Conservation (phyloP, 768 basidiomycete genomes). For the Calocybe cyanea region DNA sequence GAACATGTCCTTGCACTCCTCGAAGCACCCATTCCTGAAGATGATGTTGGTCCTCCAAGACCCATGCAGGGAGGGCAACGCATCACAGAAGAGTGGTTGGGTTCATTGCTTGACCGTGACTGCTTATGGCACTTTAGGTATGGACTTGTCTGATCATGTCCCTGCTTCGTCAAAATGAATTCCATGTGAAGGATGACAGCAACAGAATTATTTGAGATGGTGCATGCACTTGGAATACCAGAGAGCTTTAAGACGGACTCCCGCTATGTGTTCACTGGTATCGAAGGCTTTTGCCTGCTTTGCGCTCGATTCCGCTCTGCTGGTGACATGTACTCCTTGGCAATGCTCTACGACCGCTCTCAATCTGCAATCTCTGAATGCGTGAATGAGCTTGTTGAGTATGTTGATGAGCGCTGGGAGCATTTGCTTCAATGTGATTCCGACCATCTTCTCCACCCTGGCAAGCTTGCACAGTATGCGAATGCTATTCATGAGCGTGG, state of each 20-base stretch:
- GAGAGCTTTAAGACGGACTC: not conserved
- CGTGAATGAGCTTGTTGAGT: not conserved
- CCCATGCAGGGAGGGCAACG: slow-evolving; percentile 7
- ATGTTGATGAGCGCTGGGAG: not conserved
- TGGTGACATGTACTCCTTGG: not conserved
- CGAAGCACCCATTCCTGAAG: no score
- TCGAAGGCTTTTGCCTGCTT: not conserved
- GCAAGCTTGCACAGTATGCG: not conserved
- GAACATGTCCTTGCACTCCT: no score
- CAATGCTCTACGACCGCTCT: not conserved
- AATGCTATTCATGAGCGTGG: not conserved
- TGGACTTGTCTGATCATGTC: not conserved
- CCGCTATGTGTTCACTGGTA: not conserved
- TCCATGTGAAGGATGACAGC: not conserved
- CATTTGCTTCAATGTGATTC: slow-evolving; percentile 3
- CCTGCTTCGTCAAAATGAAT: not conserved
- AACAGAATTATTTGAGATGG: not conserved
- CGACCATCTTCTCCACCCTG: not conserved
- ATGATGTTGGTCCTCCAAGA: no score
- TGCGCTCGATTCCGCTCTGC: slow-evolving; percentile 1
- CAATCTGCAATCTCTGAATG: not conserved
- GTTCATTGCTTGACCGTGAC: not conserved
- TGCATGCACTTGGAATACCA: not conserved
- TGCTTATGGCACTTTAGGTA: slow-evolving; percentile 1
- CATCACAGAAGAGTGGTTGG: slow-evolving; percentile 12